phyloP scores from a whole-genome alignment of 306 rosid species.

The Prosopis cineraria region DNA sequence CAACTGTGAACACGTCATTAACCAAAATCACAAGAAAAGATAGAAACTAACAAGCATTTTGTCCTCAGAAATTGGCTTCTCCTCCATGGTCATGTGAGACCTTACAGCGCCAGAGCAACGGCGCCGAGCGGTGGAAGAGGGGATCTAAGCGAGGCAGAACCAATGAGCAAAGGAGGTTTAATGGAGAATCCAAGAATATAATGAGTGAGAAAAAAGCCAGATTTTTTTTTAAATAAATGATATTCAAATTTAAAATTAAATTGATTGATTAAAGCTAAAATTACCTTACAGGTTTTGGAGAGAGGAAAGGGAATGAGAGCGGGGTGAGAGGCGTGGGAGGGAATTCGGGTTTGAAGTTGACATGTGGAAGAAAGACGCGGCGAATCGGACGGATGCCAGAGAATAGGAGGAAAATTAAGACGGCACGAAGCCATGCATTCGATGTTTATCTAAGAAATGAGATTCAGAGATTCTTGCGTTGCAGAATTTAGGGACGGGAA shows the following conservation, averaged over 20 bases:
- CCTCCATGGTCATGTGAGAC: conserved; percentile 68
- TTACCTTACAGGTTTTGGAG: conserved; percentile 1
- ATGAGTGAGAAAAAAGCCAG: not conserved
- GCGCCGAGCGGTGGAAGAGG: conserved; percentile 41
- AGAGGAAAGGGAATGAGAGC: not conserved
- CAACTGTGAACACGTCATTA: conserved; percentile 10
- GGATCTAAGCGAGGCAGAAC: conserved; percentile 42
- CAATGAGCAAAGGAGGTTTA: not conserved
- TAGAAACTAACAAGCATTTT: conserved; percentile 84
- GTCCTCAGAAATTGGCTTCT: conserved; percentile 56
- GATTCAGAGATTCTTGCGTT: not conserved
- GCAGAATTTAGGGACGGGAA: conserved; percentile 1
- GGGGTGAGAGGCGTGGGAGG: not conserved
- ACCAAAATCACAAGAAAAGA: not conserved
- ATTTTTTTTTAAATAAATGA: not conserved
- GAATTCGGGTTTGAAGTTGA: not conserved
- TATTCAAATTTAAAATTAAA: not conserved
- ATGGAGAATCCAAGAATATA: conserved; percentile 7
- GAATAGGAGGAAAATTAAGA: not conserved
- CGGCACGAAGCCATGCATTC: conserved; percentile 24
- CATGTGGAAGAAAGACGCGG: conserved; percentile 3
- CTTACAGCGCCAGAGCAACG: conserved; percentile 44
- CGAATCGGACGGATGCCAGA: not conserved
- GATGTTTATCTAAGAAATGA: not conserved
- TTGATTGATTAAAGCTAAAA: not conserved